These are phyloP conservation scores for Aspergillus carbonarius DNA, from an alignment of 2,329 filamentous ascomycete species.

Conservation along the genomic window DNA sequence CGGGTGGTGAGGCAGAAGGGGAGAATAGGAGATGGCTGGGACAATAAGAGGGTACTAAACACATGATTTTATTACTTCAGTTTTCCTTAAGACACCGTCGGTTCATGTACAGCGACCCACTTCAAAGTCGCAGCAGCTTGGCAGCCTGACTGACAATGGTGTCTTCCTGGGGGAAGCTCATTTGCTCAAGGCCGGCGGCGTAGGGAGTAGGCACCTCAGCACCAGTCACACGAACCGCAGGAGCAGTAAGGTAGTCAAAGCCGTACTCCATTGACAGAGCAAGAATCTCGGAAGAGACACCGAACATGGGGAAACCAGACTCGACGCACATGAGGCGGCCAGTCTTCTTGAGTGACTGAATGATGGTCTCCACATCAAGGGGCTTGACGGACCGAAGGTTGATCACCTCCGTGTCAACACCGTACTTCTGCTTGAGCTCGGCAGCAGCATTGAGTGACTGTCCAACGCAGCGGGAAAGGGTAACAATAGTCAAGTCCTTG, in stretches of 20 bases:
- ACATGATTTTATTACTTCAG: slow-evolving; percentile 33
- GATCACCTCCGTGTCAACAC: slow-evolving; percentile 92
- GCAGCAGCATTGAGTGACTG: slow-evolving; percentile 87
- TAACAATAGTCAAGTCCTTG: slow-evolving; percentile 94
- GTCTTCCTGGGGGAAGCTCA: slow-evolving; percentile 88
- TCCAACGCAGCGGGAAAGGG: slow-evolving; percentile 91
- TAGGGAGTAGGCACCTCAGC: slow-evolving; percentile 98
- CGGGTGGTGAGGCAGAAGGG: slow-evolving; percentile 3
- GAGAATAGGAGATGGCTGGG: slow-evolving; percentile 14
- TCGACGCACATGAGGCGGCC: slow-evolving; percentile 87
- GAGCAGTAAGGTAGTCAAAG: slow-evolving; percentile 95
- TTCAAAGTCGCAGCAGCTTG: slow-evolving; percentile 80
- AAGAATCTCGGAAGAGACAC: slow-evolving; percentile 88
- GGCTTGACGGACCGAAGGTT: slow-evolving; percentile 98
- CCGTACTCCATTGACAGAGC: slow-evolving; percentile 96
- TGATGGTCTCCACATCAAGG: slow-evolving; percentile 88
- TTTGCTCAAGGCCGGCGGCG: slow-evolving; percentile 85
- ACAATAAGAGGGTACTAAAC: slow-evolving; percentile 33
- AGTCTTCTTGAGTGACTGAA: slow-evolving; percentile 99
- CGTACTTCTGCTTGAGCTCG: slow-evolving; percentile 92
- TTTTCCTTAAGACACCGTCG: slow-evolving; percentile 16
- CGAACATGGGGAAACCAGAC: slow-evolving; percentile 94
- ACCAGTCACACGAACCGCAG: slow-evolving; percentile 89
- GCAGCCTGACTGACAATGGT: slow-evolving; percentile 85
- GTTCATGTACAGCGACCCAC: slow-evolving; percentile 10